Evolutionary conservation across 192 early-diverging fungal species (phyloP).

Genomic region (Rhizophagus sp.): DNA sequence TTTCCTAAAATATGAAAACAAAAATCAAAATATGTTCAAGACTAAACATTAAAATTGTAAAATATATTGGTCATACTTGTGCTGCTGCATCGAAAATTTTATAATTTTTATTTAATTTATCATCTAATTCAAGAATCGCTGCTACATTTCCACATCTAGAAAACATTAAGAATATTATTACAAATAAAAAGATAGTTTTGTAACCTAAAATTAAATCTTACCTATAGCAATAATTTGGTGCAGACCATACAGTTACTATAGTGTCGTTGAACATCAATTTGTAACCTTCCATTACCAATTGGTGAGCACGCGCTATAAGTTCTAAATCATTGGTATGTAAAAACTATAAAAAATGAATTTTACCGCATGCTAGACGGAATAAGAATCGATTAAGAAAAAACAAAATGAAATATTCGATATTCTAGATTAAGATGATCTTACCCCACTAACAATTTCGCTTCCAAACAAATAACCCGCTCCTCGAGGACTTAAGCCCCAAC

Average conservation of each 20-base stretch:
- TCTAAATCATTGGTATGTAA: constrained; percentile 83
- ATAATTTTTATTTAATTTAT: constrained; percentile 83
- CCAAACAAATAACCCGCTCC: constrained; percentile 99
- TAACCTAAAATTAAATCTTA: constrained; percentile 11
- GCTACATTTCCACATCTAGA: constrained; percentile 94
- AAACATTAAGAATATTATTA: neutral
- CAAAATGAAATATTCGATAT: neutral
- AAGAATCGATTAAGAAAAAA: neutral
- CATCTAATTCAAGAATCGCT: constrained; percentile 92
- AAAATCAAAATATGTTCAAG: neutral
- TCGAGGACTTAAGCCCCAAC: constrained; percentile 95
- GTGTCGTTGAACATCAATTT: constrained; percentile 96
- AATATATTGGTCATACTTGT: constrained; percentile 53
- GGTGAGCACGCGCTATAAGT: constrained; percentile 94
- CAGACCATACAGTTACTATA: constrained; percentile 98
- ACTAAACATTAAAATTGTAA: constrained; percentile 10
- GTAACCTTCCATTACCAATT: constrained; percentile 97
- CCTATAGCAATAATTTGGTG: constrained; percentile 99
- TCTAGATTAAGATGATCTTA: constrained; percentile 33
- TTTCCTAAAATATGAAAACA: neutral
- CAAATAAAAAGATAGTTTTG: constrained; percentile 4
- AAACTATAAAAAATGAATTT: constrained; percentile 43
- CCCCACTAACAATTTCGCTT: constrained; percentile 79
- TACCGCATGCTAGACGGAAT: no score
- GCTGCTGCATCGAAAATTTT: constrained; percentile 94